Evolutionary conservation across 257 asterid genomes (phyloP), one percentile per base, ranked within the genome.

Genomic region (Nicotiana otophora): DNA sequence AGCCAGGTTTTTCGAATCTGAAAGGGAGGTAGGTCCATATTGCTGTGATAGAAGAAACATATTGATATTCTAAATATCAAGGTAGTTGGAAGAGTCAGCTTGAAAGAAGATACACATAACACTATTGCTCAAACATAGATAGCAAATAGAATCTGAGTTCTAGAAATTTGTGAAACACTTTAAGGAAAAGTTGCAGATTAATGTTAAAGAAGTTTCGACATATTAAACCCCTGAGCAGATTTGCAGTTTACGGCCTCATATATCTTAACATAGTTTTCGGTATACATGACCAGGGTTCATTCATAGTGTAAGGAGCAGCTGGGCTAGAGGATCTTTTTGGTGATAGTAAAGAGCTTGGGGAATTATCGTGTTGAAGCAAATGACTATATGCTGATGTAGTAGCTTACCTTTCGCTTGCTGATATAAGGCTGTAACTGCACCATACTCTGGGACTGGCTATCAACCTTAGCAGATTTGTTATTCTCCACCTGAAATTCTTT

Each of bases 331-430:
- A 14, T 23, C 51, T 23, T 46, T 14, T 23, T 6, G 61, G 61
- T 14, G 61, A 46, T 12, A 58, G 23, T 46, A 23, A 72, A 46
- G 78, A 28, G 48, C 72, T 80, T 36, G 51, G 28, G 33, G 42
- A 4, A 62, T 69, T 42, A 28, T 76, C 10, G 34, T 53, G 51
- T 54, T 20, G 23, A 33, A 10, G 34, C 39, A 30, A 78, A 65
- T 11, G 23, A 72, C 46, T 28, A 57, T 16, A 53, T 23, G 42
- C 23, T 28, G 26, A 19, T 48, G 16, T 65, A 77, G 34, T 63
- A 63, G n/a, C 83, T 91, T 84, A 93, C 99, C 98, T 86, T 91
- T 90, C 95, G 91, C 88, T 95, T 95, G 92, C 97, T 90, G 91
- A 92, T 80, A 81, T 95, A 94, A 89, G 99, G 99, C 86, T 94